These are phyloP conservation scores for Glarea lozoyensis DNA, from an alignment of 495 filamentous ascomycete genomes.

Conservation along the genomic window DNA sequence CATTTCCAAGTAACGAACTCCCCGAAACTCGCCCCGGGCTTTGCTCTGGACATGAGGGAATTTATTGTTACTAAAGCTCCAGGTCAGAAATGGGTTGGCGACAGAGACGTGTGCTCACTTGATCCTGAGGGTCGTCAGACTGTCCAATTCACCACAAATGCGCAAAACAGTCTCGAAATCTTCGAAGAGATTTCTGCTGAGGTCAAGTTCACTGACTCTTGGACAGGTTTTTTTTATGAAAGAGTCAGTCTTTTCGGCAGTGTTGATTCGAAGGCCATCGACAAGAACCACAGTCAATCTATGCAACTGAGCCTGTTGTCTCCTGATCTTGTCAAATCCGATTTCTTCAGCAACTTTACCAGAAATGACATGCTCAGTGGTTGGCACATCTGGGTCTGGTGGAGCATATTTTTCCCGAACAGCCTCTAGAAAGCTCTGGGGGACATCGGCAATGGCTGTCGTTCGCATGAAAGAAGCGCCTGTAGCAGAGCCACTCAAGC, in stretches of 20 bases:
- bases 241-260: conserved; percentile 25
- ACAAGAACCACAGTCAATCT: conserved; percentile 75
- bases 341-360: conserved; percentile 90
- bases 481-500: conserved; percentile 53
- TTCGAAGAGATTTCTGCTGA: conserved; percentile 77
- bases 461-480: conserved; percentile 83
- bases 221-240: conserved; percentile 43
- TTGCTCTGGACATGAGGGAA: conserved; percentile 29
- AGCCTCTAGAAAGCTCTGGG: conserved; percentile 68
- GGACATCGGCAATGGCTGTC: conserved; percentile 55
- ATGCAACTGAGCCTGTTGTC: conserved; percentile 64
- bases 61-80: conserved; percentile 62
- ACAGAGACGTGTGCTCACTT: conserved; percentile 42
- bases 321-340: conserved; percentile 87
- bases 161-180: conserved; percentile 51
- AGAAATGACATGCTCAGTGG: conserved; percentile 54
- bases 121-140: conserved; percentile 55
- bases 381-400: conserved; percentile 10
- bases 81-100: no score
- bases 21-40: conserved; percentile 33
- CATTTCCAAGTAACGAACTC: conserved; percentile 61
- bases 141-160: conserved; percentile 59
- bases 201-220: conserved; percentile 71
- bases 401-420: conserved; percentile 72
- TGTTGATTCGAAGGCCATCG: conserved; percentile 58